Evolutionary conservation across 345 rosid genomes (phyloP), one percentile per base, ranked within the genome.

Genomic region (Arabis alpina): DNA sequence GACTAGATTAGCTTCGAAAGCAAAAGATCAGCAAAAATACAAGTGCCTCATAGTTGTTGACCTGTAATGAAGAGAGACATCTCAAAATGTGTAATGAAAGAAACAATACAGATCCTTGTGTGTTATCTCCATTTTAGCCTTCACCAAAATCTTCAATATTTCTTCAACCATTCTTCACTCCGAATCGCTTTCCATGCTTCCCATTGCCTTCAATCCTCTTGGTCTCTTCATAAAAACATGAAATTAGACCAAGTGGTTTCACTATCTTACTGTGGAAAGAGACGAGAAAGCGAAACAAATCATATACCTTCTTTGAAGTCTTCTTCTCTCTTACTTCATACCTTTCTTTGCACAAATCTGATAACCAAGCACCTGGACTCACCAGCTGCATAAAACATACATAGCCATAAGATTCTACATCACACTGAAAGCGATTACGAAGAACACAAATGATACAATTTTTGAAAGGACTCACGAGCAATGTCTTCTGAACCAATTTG

Each of bases 301-400:
- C 12, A 10, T 10, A 59, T 73, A 93, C 98, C 97, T 87, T 93
- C 81, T 90, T 93, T 43, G 97, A 87, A 61, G 93, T 75, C 78
- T 87, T 90, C 83, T 90, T 93, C 86, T 93, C 98, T 75, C 96
- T 82, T 23, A 93, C 97, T 82, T 90, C 95, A 63, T 93, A 90
- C 58, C 95, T 82, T 82, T 93, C 96, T 54, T 82, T 90, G 74
- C 90, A 84, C 25, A 90, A 60, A 70, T 90, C 97, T 8, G 97
- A 83, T 76, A 93, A 73, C 98, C 97, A 93, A 32, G 87, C 82
- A 64, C 98, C 98, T 16, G 97, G 98, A 77, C 95, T 88, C 66
- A 80, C 97, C 83, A 88, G 71, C 98, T 90, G 82, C 81, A 50
- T 42, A 62, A 42, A 54, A 12, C 25, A 72, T 44, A 27, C 36